phyloP scores from a whole-genome alignment of 2,329 filamentous ascomycete genomes.

The Fusarium sp. region DNA sequence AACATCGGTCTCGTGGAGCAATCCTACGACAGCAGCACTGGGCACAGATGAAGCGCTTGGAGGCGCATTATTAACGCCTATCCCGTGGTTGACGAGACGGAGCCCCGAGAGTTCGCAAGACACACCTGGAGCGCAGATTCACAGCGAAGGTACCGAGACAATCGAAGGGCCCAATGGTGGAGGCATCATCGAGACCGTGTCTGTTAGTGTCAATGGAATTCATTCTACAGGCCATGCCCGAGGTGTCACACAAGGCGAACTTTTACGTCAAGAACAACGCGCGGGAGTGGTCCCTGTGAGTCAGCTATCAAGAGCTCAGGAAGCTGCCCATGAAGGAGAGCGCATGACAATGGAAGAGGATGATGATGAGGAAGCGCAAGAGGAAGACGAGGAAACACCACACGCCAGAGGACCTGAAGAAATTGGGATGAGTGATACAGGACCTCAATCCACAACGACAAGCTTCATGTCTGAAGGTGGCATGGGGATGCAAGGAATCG shows the following conservation, averaged over 20 bases:
- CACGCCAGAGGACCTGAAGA: conserved; percentile 87
- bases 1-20: conserved; percentile 59
- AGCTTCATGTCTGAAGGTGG: conserved; percentile 54
- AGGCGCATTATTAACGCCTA: conserved; percentile 90
- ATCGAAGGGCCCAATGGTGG: conserved; percentile 84
- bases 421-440: conserved; percentile 88
- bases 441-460: conserved; percentile 69
- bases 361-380: conserved; percentile 51
- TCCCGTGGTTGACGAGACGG: conserved; percentile 79
- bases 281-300: conserved; percentile 79
- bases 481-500: conserved; percentile 65
- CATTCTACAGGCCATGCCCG: conserved; percentile 62
- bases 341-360: conserved; percentile 44
- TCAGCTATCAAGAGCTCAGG: conserved; percentile 63
- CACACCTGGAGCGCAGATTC: conserved; percentile 56
- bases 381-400: conserved; percentile 70
- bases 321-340: conserved; percentile 45
- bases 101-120: conserved; percentile 48
- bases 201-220: conserved; percentile 78
- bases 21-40: conserved; percentile 61
- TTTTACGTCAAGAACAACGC: conserved; percentile 87
- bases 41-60: conserved; percentile 91
- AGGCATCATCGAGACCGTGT: conserved; percentile 83
- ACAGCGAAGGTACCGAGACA: conserved; percentile 81
- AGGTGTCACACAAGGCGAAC: conserved; percentile 83